Percentiles rank a stretch among this genome's conserved stretches.
Conservation (phyloP, 495 filamentous ascomycete species). For the Penicillium coprophilum region DNA sequence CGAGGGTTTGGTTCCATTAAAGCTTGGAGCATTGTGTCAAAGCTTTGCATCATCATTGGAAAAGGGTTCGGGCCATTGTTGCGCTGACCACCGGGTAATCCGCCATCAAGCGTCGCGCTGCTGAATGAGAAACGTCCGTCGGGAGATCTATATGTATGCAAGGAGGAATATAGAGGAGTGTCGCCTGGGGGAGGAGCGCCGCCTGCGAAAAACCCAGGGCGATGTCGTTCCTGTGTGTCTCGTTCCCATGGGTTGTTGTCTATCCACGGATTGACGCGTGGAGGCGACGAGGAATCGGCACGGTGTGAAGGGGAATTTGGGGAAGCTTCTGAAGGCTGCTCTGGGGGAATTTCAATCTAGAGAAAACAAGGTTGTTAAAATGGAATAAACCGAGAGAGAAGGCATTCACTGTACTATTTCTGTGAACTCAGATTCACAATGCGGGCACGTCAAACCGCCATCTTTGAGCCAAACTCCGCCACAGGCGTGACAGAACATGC, state of each 20-base stretch:
- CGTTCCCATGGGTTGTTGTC: constrained; percentile 43
- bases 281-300: constrained; percentile 18
- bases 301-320: constrained; percentile 17
- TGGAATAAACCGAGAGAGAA: constrained; percentile 23
- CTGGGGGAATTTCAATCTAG: constrained; percentile 42
- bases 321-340: constrained; percentile 20
- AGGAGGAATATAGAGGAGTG: constrained; percentile 30
- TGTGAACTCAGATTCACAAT: constrained; percentile 71
- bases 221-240: constrained; percentile 41
- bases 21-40: constrained; percentile 36
- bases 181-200: background rate
- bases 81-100: constrained; percentile 25
- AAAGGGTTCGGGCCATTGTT: constrained; percentile 22
- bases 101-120: constrained; percentile 34
- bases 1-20: constrained; percentile 29
- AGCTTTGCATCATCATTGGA: constrained; percentile 31
- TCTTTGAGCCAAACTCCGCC: constrained; percentile 73
- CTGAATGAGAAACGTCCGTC: constrained; percentile 43
- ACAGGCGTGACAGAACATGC: constrained; percentile 83
- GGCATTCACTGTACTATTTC: constrained; percentile 62
- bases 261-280: constrained; percentile 28
- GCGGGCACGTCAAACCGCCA: constrained; percentile 70
- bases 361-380: constrained; percentile 5
- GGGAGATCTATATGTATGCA: constrained; percentile 46
- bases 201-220: constrained; percentile 1